Percentiles rank a stretch among this genome's conserved stretches.
Conservation (phyloP, 2,329 filamentous ascomycete genomes). For the Esteya vermicola region DNA sequence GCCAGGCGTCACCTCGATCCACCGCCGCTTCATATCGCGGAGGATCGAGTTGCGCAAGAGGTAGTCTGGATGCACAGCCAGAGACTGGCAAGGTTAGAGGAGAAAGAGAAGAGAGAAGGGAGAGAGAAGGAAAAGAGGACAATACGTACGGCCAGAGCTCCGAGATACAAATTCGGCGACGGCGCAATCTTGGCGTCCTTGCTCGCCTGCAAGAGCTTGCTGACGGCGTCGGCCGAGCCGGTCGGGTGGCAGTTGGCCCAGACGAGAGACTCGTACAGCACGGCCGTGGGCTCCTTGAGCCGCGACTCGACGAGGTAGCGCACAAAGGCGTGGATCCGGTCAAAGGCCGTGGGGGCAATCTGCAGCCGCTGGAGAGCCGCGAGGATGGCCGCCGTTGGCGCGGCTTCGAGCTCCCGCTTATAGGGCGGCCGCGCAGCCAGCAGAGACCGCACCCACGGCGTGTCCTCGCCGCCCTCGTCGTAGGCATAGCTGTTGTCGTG, state of each 20-base stretch:
- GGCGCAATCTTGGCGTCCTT: conserved; percentile 41
- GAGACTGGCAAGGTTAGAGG: conserved; percentile 28
- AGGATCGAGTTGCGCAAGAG: conserved; percentile 58
- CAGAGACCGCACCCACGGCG: conserved; percentile 2
- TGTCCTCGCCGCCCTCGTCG: background rate
- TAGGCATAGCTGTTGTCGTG: too few relatives aligned
- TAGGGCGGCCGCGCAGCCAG: conserved; percentile 7
- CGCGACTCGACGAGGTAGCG: conserved; percentile 44
- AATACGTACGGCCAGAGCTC: conserved; percentile 46
- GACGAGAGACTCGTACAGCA: conserved; percentile 63
- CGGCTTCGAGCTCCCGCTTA: conserved; percentile 3
- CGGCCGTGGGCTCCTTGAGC: conserved; percentile 36
- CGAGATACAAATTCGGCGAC: conserved; percentile 56
- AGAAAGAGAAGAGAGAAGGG: background rate
- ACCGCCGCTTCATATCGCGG: conserved; percentile 57
- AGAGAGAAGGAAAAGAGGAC: background rate
- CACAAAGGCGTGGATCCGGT: conserved; percentile 30
- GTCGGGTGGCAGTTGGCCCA: conserved; percentile 51
- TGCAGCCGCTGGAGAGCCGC: conserved; percentile 28
- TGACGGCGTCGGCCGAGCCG: conserved; percentile 54
- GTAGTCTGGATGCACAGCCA: conserved; percentile 80
- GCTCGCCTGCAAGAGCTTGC: conserved; percentile 60
- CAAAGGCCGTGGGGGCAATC: conserved; percentile 21
- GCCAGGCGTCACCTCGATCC: conserved; percentile 48
- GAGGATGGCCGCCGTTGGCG: conserved; percentile 8